Evolutionary conservation across 2,329 filamentous ascomycete species (phyloP), one percentile per base, ranked within the genome.

Genomic region (Aspergillus terreus): DNA sequence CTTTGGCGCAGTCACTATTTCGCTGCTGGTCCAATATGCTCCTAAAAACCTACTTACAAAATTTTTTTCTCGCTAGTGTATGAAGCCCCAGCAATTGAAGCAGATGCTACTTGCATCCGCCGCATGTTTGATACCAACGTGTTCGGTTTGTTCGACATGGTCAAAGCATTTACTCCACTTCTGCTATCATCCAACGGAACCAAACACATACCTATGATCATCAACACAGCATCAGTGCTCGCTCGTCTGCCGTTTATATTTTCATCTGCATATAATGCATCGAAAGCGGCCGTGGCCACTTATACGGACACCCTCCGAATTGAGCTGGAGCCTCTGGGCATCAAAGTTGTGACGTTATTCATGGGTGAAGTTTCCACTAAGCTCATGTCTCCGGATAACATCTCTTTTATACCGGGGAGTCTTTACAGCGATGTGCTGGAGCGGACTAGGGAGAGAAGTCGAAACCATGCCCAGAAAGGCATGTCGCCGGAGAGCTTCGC

Each of bases 81-180:
- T 32, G 46, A 49, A 33, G 46, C 46, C 12, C 46, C 46, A 9
- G 46, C 46, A 9, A 43, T 49, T 1, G 46, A 49, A 33, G 46
- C 38, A 4, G 46, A 49, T 21, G 5, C 36, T 3, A 10, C 12
- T 14, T 9, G 6, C 36, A 32, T 41, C 4, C 36, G 46, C 11
- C 9, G 10, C n/a, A 49, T 49, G 46, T 48, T 48, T 21, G 25
- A 48, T 19, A 36, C 46, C 1, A 48, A 48, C 17, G 46, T 43
- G 3, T 48, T 48, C 35, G 46, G 46, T 9, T 12, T 48, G 14
- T 43, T 49, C 19, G 38, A 49, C 14, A 43, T 49, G 36, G 46
- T 49, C 2, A 42, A 23, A 12, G 23, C 46, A 12, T 49, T 49
- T 14, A 32, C 15, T 19, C 46, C 46, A 21, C 46, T 49, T 21